Conservation (phyloP, 352 stramenopile species). For the Thraustotheca clavata region DNA sequence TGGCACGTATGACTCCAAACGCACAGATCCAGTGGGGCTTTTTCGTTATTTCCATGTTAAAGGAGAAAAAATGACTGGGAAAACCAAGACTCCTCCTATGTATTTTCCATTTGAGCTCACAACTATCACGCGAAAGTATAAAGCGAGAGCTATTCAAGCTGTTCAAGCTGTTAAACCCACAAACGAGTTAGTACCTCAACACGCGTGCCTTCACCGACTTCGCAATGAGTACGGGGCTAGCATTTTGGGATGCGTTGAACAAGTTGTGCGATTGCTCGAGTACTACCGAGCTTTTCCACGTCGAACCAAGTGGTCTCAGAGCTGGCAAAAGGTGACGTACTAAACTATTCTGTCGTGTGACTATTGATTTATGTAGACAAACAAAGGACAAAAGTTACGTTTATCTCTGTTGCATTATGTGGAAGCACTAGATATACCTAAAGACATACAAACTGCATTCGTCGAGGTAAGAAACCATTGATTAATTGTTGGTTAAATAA, state of each 20-base stretch:
- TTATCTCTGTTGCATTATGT: conserved; percentile 61
- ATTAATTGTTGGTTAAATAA: neutral
- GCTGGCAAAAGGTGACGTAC: conserved; percentile 51
- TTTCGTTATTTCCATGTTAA: conserved; percentile 82
- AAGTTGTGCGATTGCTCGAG: conserved; percentile 71
- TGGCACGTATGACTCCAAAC: conserved; percentile 86
- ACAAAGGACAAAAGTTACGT: conserved; percentile 67
- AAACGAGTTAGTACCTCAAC: too few relatives aligned
- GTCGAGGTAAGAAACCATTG: conserved; percentile 34
- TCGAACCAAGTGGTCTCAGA: conserved; percentile 56
- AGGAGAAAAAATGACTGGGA: conserved; percentile 39
- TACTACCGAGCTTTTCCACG: conserved; percentile 76
- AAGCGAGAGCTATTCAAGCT: neutral
- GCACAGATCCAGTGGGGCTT: conserved; percentile 56
- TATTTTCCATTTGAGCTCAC: conserved; percentile 37
- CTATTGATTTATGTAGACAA: conserved; percentile 28
- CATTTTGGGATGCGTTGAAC: conserved; percentile 50
- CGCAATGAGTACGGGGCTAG: conserved; percentile 55
- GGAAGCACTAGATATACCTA: conserved; percentile 49
- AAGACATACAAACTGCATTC: conserved; percentile 40
- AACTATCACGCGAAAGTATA: neutral
- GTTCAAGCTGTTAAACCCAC: conserved; percentile 5
- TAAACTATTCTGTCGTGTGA: neutral
- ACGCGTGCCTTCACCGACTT: conserved; percentile 32
- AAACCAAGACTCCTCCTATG: conserved; percentile 60